phyloP scores from a whole-genome alignment of 306 rosid genomes.

The Rosa multiflora region DNA sequence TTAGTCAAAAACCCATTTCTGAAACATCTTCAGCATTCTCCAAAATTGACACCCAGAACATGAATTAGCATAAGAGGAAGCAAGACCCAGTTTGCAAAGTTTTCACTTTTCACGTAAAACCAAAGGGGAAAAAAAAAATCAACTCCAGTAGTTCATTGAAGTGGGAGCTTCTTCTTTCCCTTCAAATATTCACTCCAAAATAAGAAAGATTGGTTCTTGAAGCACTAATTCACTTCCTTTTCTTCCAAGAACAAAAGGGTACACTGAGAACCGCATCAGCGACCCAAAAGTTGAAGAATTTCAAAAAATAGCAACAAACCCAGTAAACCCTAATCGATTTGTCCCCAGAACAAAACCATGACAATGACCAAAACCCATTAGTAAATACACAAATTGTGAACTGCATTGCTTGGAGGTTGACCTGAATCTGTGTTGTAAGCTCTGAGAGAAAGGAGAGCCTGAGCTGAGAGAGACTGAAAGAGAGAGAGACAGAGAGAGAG shows the following conservation, averaged over 20 bases:
- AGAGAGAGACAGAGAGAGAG: conserved; percentile 5
- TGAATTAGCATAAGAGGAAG: background rate
- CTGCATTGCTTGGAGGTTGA: conserved; percentile 30
- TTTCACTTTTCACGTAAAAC: background rate
- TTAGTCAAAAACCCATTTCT: conserved; percentile 2
- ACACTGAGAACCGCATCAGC: background rate
- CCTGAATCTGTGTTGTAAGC: conserved; percentile 51
- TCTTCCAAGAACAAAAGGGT: conserved; percentile 1
- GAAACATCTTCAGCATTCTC: conserved; percentile 10
- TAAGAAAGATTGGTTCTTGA: conserved; percentile 6
- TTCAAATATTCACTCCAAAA: background rate
- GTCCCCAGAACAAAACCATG: background rate
- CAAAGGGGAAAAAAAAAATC: background rate
- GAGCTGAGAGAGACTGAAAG: conserved; percentile 4
- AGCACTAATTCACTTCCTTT: background rate
- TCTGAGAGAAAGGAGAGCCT: conserved; percentile 23
- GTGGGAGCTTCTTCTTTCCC: background rate
- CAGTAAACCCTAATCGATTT: conserved; percentile 29
- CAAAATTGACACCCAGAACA: conserved; percentile 5
- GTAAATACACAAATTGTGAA: background rate
- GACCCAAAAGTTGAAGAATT: background rate
- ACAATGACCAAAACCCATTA: conserved; percentile 7
- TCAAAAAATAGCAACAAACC: conserved; percentile 11
- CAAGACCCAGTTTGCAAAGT: background rate
- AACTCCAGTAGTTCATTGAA: conserved; percentile 6